Conservation (phyloP, 345 rosid species). For the Pistacia vera region DNA sequence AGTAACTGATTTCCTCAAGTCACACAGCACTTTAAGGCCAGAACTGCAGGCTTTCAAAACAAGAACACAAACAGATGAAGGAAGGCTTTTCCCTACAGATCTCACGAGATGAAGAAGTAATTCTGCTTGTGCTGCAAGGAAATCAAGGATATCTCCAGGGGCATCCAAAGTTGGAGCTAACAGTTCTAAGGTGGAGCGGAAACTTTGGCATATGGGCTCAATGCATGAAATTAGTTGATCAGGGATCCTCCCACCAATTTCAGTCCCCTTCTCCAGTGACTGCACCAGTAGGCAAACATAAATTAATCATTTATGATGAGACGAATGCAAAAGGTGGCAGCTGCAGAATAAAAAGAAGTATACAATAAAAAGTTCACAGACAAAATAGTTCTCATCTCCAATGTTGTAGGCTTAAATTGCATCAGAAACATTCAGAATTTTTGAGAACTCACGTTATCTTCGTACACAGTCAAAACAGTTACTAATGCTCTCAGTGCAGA, state of each 20-base stretch:
- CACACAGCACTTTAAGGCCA: constrained; percentile 62
- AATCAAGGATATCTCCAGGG: constrained; percentile 52
- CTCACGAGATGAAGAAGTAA: constrained; percentile 63
- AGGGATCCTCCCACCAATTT: constrained; percentile 45
- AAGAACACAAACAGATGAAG: constrained; percentile 47
- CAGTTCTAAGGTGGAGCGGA: constrained; percentile 43
- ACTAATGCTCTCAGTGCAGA: constrained; percentile 63
- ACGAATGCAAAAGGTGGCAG: constrained; percentile 14
- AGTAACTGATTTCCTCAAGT: constrained; percentile 43
- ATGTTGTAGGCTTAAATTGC: constrained; percentile 6
- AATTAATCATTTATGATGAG: constrained; percentile 12
- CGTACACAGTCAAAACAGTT: constrained; percentile 54
- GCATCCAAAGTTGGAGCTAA: constrained; percentile 52
- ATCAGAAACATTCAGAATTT: constrained; percentile 19
- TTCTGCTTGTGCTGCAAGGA: constrained; percentile 69
- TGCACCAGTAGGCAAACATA: constrained; percentile 33
- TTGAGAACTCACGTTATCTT: constrained; percentile 64
- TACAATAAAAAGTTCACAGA: background rate
- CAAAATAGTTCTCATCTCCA: background rate
- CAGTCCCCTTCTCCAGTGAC: constrained; percentile 43
- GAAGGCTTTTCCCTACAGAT: constrained; percentile 40
- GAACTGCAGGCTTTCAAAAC: constrained; percentile 62
- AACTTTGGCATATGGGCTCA: constrained; percentile 43
- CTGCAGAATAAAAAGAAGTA: background rate
- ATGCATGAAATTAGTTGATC: constrained; percentile 58